Conservation (phyloP, 371 early-diverging fungal genomes). For the Massospora cicadina region DNA sequence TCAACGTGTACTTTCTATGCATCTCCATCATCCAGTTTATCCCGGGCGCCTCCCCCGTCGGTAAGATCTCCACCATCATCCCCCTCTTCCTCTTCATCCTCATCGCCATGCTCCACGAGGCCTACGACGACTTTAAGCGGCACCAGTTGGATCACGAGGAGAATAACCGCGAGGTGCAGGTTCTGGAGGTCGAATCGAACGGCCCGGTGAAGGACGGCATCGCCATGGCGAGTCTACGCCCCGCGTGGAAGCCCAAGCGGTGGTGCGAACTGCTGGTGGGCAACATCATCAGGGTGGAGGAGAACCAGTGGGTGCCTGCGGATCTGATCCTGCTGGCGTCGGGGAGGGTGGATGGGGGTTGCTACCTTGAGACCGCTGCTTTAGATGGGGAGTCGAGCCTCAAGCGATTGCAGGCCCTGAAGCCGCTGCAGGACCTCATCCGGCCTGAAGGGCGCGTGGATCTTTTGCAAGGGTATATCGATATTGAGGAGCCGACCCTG, state of each 20-base stretch:
- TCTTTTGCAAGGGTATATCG: slow-evolving; percentile 18
- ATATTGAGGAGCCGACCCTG: slow-evolving; percentile 41
- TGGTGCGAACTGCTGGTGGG: slow-evolving; percentile 50
- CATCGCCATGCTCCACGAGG: slow-evolving; percentile 79
- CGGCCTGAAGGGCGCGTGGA: slow-evolving; percentile 44
- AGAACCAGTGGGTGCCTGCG: slow-evolving; percentile 79
- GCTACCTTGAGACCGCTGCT: slow-evolving; percentile 86
- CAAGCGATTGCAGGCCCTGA: background rate
- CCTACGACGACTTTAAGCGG: slow-evolving; percentile 64
- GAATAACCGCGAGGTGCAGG: slow-evolving; percentile 39
- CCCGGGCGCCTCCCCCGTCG: slow-evolving; percentile 54
- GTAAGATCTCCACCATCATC: slow-evolving; percentile 59
- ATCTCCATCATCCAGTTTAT: slow-evolving; percentile 54
- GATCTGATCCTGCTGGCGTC: slow-evolving; percentile 71
- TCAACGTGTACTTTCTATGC: slow-evolving; percentile 88
- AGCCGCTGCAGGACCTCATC: slow-evolving; percentile 37
- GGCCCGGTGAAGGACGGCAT: background rate
- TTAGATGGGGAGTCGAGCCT: slow-evolving; percentile 94
- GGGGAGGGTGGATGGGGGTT: slow-evolving; percentile 46
- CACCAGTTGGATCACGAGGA: slow-evolving; percentile 41
- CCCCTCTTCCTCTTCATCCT: slow-evolving; percentile 52
- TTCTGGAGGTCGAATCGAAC: slow-evolving; percentile 16
- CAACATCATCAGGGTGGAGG: slow-evolving; percentile 66
- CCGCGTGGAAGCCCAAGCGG: background rate
- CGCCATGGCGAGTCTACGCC: background rate